Evolutionary conservation across 306 rosid species (phyloP), one percentile per base, ranked within the genome.

Genomic region (Pachyrhizus erosus): DNA sequence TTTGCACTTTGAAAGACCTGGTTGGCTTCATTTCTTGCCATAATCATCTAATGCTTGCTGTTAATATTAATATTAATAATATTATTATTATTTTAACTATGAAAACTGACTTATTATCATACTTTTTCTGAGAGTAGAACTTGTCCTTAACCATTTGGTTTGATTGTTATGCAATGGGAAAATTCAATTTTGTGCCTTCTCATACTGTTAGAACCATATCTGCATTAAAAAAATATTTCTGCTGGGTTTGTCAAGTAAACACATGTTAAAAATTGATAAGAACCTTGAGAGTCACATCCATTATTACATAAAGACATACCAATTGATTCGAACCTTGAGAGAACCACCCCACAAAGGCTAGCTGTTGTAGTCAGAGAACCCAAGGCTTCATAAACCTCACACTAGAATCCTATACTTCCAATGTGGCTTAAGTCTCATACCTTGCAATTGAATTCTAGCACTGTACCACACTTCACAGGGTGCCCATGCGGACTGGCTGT

Each of bases 21-120:
- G 17, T 62, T 75, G 70, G 37, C 67, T 79, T 82, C 20, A 64
- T 75, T 82, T 70, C 75, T 55, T 45, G 65, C 24, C 24, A 62
- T 33, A 17, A 82, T 76, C n/a, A 74, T 75, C 76, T 78, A 33
- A 23, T 33, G 75, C 64, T 71, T 49, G 46, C 27, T 24, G 62
- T 45, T 73, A 31, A 8, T 48, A 43, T 1, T 26, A 52, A 27
- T 37, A 27, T 13, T 48, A 43, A 0, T 26, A 52, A 27, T 37
- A 27, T 13, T 13, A 48, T 39, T 48, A 0, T 24, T 13, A 43
- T 72, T 62, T 23, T 73, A 34, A 33, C 71, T 67, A 17, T 51
- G 27, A 40, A 64, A 54, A 66, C 51, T 13, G 49, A 39, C 76
- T 27, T 55, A 17, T 60, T 12, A 26, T 57, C 12, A 21, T 39